Percentiles rank a stretch among this genome's conserved stretches.
These are phyloP conservation scores for Gloeostereum incarnatum DNA, from an alignment of 768 basidiomycete genomes.

Conservation along the genomic window DNA sequence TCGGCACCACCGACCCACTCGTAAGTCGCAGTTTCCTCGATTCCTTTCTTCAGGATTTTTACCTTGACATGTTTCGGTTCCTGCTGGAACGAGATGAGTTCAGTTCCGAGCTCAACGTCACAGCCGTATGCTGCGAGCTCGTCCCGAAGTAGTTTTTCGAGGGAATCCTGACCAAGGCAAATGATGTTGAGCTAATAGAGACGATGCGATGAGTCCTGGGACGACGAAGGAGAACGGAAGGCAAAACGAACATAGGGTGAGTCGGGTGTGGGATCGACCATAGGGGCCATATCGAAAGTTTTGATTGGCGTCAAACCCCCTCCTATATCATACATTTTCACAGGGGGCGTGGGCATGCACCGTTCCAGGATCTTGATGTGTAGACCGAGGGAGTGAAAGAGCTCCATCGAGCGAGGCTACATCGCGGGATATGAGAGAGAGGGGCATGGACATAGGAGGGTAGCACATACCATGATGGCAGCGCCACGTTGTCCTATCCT, in stretches of 20 bases:
- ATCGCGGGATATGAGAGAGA: neutral
- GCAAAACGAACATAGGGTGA: constrained; percentile 15
- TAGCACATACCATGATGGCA: constrained; percentile 12
- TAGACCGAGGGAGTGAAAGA: constrained; percentile 18
- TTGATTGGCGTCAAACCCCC: constrained; percentile 6
- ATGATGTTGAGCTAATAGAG: constrained; percentile 16
- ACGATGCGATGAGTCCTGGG: constrained; percentile 3
- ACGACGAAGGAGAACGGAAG: constrained; percentile 4
- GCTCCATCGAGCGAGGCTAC: constrained; percentile 18
- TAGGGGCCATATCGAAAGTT: constrained; percentile 13
- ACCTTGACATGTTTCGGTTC: constrained; percentile 13
- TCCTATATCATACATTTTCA: constrained; percentile 12
- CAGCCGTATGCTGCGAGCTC: constrained; percentile 12
- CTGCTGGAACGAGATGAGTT: constrained; percentile 16
- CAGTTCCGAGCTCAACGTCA: constrained; percentile 15
- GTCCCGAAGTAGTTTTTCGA: constrained; percentile 15
- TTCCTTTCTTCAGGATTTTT: constrained; percentile 8
- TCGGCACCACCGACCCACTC: constrained; percentile 16
- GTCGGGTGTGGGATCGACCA: constrained; percentile 11
- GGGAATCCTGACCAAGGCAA: constrained; percentile 16
- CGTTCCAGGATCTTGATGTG: constrained; percentile 10
- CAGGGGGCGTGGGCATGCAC: constrained; percentile 10
- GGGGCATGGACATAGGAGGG: neutral
- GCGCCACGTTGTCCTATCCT: constrained; percentile 12
- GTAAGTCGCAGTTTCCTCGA: constrained; percentile 8